Conservation (phyloP, 2,329 filamentous ascomycete genomes). For the Sporothrix dimorphospora region DNA sequence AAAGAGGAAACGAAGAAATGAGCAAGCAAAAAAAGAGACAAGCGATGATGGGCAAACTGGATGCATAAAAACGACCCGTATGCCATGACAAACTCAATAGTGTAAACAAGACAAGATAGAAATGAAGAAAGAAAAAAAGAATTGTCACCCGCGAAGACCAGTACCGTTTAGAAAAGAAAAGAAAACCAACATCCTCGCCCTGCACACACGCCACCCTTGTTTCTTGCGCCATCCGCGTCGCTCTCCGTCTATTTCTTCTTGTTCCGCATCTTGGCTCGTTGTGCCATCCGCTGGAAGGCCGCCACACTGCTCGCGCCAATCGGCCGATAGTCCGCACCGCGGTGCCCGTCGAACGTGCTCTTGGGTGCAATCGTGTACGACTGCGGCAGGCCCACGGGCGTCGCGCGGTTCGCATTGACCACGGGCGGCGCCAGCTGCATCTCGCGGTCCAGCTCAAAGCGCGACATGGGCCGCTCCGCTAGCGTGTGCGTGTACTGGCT, state of each 20-base stretch:
- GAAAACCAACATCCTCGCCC: neutral
- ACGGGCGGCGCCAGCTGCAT: slow-evolving; percentile 60
- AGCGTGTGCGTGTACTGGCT: slow-evolving; percentile 53
- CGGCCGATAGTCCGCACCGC: slow-evolving; percentile 58
- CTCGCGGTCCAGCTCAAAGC: slow-evolving; percentile 58
- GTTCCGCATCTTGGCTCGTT: slow-evolving; percentile 55
- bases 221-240: neutral
- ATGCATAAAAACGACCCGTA: neutral
- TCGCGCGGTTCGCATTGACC: slow-evolving; percentile 58
- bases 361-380: slow-evolving; percentile 64
- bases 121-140: neutral
- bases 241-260: slow-evolving; percentile 33
- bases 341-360: slow-evolving; percentile 61
- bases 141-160: neutral
- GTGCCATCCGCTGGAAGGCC: slow-evolving; percentile 67
- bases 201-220: neutral
- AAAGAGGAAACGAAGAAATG: neutral
- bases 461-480: slow-evolving; percentile 48
- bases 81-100: slow-evolving; percentile 8
- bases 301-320: slow-evolving; percentile 66
- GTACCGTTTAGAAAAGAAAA: neutral
- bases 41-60: neutral
- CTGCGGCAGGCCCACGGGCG: slow-evolving; percentile 56
- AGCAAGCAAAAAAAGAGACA: neutral
- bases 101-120: slow-evolving; percentile 4